Conservation (phyloP, 805 yeast genomes). For the Debaryomyces tyrocola region DNA sequence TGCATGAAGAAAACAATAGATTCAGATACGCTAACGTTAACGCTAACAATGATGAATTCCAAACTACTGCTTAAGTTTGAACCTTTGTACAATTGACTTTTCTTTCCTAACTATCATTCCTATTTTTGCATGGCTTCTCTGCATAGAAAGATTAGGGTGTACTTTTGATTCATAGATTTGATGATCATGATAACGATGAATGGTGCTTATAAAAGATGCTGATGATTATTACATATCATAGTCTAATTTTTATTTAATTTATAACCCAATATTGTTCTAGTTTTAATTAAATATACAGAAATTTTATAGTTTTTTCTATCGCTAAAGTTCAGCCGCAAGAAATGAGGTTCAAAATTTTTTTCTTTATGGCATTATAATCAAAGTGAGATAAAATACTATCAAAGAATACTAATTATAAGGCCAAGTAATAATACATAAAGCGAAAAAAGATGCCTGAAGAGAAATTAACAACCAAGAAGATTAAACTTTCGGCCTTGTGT, state of each 20-base stretch:
- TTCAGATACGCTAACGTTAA: conserved; percentile 47
- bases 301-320: neutral
- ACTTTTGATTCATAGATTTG: neutral
- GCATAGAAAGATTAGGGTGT: conserved; percentile 1
- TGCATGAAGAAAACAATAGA: conserved; percentile 39
- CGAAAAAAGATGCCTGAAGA: conserved; percentile 4
- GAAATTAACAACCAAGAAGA: conserved; percentile 11
- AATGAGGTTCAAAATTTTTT: neutral
- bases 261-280: neutral
- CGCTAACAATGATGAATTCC: conserved; percentile 45
- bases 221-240: neutral
- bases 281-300: neutral
- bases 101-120: neutral
- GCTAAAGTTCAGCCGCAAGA: neutral
- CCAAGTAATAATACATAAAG: neutral
- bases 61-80: conserved; percentile 23
- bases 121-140: conserved; percentile 8
- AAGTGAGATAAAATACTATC: neutral
- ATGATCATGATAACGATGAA: conserved; percentile 1
- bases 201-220: conserved; percentile 1
- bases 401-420: neutral
- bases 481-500: conserved; percentile 55
- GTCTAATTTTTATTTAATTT: neutral
- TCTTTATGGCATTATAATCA: neutral
- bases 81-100: neutral